Base-by-base conservation (phyloP, 495 filamentous ascomycete species). In the Neurospora sp. region DNA sequence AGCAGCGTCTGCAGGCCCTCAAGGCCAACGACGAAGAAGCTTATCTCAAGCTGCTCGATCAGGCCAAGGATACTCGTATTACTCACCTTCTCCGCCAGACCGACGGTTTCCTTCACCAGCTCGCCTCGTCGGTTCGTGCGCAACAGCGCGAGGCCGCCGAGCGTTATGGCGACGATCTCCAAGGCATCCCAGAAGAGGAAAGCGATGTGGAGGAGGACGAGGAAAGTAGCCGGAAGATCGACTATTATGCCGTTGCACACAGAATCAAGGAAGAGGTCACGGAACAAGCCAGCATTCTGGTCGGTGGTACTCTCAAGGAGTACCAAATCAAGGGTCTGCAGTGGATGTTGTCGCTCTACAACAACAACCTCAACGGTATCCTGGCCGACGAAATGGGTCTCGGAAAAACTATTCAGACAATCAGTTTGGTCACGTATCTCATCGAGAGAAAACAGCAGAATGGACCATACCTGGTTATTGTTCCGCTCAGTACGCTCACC, bases 21-120 rank as follows among this genome's bases (percentile, higher is more conserved):
- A 98, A 97, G 84, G 94, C 95, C 76, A 97, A 99, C 89, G 95
- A 99, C 82, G 96, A 99, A 86, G 96, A 97, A 81, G 96, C 96
- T 0, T 99, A 99, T 79, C 85, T 98, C 78, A 98, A 97, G 80
- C 86, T 99, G 75, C 90, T 99, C 75, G 96, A 94, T 79, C 94
- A 99, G 80, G 96, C 96, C 74, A 99, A 99, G 85, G 96, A 99
- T 86, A 97, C 94, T 27, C 95, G 96, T 90, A 98, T 99, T 77
- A 96, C 96, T 18, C 96, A 99, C 80, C 87, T 99, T 73, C 89
- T 99, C 40, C 92, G 91, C 75, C 96, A 99, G 83, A 99, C 96
- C 40, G 95, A 99, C 81, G 94, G 93, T 69, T 99, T 98, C 88
- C 87, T 99, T 82, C 92, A 94, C 72, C 94, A 98, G 82, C 93